phyloP scores from a whole-genome alignment of 1,139 yeast genomes.

The Saccharomyces hybrid region DNA sequence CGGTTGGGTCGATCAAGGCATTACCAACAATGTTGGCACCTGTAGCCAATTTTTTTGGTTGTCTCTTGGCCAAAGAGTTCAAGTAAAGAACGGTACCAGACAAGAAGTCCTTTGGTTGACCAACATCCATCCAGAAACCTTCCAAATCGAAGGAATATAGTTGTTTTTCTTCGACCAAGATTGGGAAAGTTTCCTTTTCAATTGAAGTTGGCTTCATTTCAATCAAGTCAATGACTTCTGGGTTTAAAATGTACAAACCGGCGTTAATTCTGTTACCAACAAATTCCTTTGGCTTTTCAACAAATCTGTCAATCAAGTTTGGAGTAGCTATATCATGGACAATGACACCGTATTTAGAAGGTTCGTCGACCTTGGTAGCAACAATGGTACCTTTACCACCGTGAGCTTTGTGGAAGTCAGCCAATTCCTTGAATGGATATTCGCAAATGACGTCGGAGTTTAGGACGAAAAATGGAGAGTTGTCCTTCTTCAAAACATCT shows the following conservation, averaged over 20 bases:
- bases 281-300: slow-evolving; percentile 98
- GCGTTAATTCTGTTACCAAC: slow-evolving; percentile 98
- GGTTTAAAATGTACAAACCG: slow-evolving; percentile 94
- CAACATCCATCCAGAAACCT: slow-evolving; percentile 99
- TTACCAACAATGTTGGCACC: slow-evolving; percentile 81
- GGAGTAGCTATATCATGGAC: slow-evolving; percentile 92
- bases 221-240: slow-evolving; percentile 90
- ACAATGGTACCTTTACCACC: slow-evolving; percentile 98
- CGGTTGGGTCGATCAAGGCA: slow-evolving; percentile 91
- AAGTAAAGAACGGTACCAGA: slow-evolving; percentile 93
- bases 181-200: slow-evolving; percentile 99
- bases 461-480: slow-evolving; percentile 92
- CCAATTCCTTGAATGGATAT: slow-evolving; percentile 91
- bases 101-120: slow-evolving; percentile 99
- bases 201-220: slow-evolving; percentile 98
- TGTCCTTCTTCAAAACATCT: slow-evolving; percentile 85
- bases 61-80: slow-evolving; percentile 75
- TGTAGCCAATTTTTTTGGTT: slow-evolving; percentile 58
- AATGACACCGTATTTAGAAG: slow-evolving; percentile 98
- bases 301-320: slow-evolving; percentile 94
- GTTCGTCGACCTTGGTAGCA: slow-evolving; percentile 99
- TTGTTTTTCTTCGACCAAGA: slow-evolving; percentile 78
- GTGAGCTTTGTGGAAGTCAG: slow-evolving; percentile 87
- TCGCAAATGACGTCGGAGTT: slow-evolving; percentile 99
- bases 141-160: slow-evolving; percentile 95